Evolutionary conservation across 2,329 filamentous ascomycete species (phyloP).

Genomic region (Cercospora sojina): DNA sequence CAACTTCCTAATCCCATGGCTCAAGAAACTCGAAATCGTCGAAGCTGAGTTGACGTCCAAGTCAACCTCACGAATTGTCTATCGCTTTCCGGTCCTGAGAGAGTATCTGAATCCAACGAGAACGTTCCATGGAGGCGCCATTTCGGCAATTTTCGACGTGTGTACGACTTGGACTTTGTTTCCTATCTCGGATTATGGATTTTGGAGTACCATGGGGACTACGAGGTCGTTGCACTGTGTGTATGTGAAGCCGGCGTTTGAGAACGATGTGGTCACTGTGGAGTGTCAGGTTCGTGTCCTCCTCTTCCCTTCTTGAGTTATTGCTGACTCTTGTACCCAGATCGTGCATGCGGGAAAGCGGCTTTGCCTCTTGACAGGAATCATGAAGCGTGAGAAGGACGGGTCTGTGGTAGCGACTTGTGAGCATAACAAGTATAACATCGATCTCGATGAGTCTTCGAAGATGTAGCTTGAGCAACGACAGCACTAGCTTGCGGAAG

Average conservation of each 20-base stretch:
- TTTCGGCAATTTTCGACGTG: conserved; percentile 29
- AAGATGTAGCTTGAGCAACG: conserved; percentile 16
- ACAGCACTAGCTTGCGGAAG: not conserved
- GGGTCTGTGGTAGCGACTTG: conserved; percentile 28
- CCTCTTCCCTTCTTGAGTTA: not conserved
- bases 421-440: conserved; percentile 33
- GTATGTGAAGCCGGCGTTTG: conserved; percentile 28
- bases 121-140: conserved; percentile 29
- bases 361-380: conserved; percentile 26
- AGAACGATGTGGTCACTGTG: conserved; percentile 26
- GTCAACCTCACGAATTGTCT: conserved; percentile 22
- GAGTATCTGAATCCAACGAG: conserved; percentile 31
- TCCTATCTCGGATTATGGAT: conserved; percentile 24
- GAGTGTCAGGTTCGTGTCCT: conserved; percentile 28
- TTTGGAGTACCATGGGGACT: conserved; percentile 30
- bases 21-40: conserved; percentile 23
- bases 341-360: conserved; percentile 31
- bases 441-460: conserved; percentile 24
- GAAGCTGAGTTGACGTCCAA: conserved; percentile 20
- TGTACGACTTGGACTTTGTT: conserved; percentile 26
- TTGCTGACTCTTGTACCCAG: conserved; percentile 13
- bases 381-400: conserved; percentile 30
- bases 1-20: conserved; percentile 27
- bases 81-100: conserved; percentile 27
- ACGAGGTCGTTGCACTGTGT: conserved; percentile 27